Evolutionary conservation across 2,329 filamentous ascomycete genomes (phyloP).

Genomic region (Alternaria gansuensis): DNA sequence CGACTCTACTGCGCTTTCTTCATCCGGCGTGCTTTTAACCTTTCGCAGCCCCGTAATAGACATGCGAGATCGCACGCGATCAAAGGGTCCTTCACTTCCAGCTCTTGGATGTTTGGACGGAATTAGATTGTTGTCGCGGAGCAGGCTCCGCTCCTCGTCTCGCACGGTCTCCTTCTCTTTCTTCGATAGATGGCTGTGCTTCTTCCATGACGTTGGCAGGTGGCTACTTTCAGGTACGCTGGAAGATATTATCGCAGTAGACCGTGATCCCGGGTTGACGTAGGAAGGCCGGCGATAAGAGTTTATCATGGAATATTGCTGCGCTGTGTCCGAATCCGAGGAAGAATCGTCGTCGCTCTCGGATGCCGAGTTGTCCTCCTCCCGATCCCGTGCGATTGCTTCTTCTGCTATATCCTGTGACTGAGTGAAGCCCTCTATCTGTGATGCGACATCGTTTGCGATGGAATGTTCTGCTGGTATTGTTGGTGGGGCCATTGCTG

Average conservation of each 20-base stretch:
- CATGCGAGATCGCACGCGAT: conserved; percentile 39
- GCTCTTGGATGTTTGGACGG: conserved; percentile 60
- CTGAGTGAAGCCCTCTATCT: conserved; percentile 43
- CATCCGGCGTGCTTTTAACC: conserved; percentile 42
- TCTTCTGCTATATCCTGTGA: conserved; percentile 50
- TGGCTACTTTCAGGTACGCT: conserved; percentile 53
- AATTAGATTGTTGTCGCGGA: conserved; percentile 68
- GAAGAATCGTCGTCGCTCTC: conserved; percentile 61
- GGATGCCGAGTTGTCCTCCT: conserved; percentile 63
- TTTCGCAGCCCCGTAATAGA: conserved; percentile 45
- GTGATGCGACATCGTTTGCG: conserved; percentile 39
- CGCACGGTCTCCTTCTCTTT: conserved; percentile 64
- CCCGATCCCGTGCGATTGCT: conserved; percentile 51
- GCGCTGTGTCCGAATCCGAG: conserved; percentile 57
- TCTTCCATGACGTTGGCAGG: conserved; percentile 36
- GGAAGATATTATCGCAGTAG: conserved; percentile 73
- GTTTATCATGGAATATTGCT: conserved; percentile 63
- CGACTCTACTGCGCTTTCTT: conserved; percentile 39
- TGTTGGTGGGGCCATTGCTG: conserved; percentile 32
- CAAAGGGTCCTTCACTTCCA: conserved; percentile 42
- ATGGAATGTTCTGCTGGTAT: conserved; percentile 19
- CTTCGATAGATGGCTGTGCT: conserved; percentile 58
- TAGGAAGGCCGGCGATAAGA: conserved; percentile 81
- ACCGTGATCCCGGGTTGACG: conserved; percentile 75
- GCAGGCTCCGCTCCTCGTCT: conserved; percentile 65